Evolutionary conservation across 1,284 basidiomycete species (phyloP), one percentile per base, ranked within the genome.

Genomic region (Marasmius tenuissimus): DNA sequence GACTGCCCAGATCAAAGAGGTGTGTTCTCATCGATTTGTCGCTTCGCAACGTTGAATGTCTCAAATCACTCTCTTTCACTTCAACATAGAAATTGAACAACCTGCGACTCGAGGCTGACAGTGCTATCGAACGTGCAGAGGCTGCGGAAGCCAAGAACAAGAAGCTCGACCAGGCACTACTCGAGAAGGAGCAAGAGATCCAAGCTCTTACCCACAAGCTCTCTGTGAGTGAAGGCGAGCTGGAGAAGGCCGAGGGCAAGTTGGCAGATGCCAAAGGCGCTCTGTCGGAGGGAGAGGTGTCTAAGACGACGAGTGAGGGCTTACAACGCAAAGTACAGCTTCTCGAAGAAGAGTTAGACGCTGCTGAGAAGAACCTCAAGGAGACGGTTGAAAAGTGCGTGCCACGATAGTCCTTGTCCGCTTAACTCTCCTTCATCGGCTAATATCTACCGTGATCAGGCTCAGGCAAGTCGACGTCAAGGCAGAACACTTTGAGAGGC

Each of bases 391-490:
- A 98, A 79, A 98, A 97, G 97, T 97, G 73, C 71, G 93, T 84
- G 38, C 58, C 56, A 34, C 38, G 22, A 22, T 56, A 35, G 42
- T 18, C 58, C 37, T 61, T 45, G 47, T 62, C 64, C 34, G 63
- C 35, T 54, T 58, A 67, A 27, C 27, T 47, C 16, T 47, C 45
- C 16, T 47, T 68, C 61, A 60, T 48, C 61, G 63, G 50, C 63
- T 64, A 68, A 66, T 52, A 39, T 61, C 27, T 37, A 57, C 35
- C 52, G 49, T 66, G 62, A 63, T 60, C 71, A 98, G 96, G 77
- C 85, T 99, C 69, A 87, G 97, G 68, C 95, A 98, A 75, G 94
- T 97, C 61, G 97, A 99, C 75, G 92, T 99, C 78, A 98, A 98
- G 83, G 96, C 97, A 22, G 97, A 99, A 78, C 95, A 98, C 82